A percentile compares a stretch with the other conserved stretches of the same genome.
These are phyloP conservation scores for Echites panduratus DNA, from an alignment of 257 asterid genomes.

Conservation along the genomic window DNA sequence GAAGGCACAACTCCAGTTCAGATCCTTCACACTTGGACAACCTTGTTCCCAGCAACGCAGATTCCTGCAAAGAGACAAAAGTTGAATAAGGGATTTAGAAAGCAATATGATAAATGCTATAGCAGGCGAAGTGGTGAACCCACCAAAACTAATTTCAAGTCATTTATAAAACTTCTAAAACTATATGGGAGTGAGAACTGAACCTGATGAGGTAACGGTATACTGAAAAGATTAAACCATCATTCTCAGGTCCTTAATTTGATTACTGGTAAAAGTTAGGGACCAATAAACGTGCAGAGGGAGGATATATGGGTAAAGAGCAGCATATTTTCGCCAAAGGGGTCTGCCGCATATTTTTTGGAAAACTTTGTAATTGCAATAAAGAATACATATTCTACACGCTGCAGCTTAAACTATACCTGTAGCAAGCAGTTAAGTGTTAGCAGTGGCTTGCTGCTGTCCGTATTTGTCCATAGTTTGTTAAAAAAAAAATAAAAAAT, in stretches of 20 bases:
- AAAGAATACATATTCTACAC: not conserved
- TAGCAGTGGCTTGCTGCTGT: not conserved
- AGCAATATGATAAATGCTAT: not conserved
- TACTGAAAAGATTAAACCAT: not conserved
- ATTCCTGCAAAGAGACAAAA: conserved; percentile 23
- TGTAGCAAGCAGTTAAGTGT: not conserved
- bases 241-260: too few species aligned
- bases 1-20: not conserved
- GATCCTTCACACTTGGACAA: conserved; percentile 21
- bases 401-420: not conserved
- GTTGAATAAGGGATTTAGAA: not conserved
- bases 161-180: not conserved
- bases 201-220: too few species aligned
- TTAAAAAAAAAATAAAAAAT: too few species aligned
- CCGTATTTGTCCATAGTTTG: too few species aligned
- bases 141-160: not conserved
- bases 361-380: not conserved
- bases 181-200: not conserved
- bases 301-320: not conserved
- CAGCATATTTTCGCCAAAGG: not conserved
- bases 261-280: too few species aligned
- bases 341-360: not conserved
- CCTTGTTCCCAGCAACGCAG: conserved; percentile 29
- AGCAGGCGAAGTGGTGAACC: not conserved
- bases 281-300: not conserved